Base-by-base conservation (phyloP, 1,284 basidiomycete species). In the Inonotus hispidus region DNA sequence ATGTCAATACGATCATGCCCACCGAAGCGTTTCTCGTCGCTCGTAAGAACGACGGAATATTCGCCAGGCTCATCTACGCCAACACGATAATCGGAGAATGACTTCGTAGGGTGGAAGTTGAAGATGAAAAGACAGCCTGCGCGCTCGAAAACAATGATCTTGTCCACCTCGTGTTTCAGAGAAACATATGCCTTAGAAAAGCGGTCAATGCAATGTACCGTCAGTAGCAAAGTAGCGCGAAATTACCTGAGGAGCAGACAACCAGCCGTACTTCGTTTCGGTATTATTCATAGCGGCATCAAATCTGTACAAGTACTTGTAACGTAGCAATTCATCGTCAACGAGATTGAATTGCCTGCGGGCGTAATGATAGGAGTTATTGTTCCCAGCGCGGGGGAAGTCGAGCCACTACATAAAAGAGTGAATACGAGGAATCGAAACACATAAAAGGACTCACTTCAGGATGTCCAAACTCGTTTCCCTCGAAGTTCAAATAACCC, bases 381-480 rank as follows among this genome's bases (percentile, higher is more conserved):
- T 82, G 71, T 99, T 99, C 14, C 96, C 96, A 67, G 87, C 92
- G 35, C 96, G 89, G 41, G 96, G 96, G 76, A 99, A 99, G 74
- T 98, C 96, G 69, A 99, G 92, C 96, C 96, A 99, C 88, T 94
- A 65, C 5, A 50, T 54, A 45, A 56, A 27, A 13, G 23, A n/a
- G 8, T 29, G 32, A 41, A 38, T 63, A 55, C 16, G 35, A 37
- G 56, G 38, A 16, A 13, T 21, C 14, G 25, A 32, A 29, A 25
- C 32, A 47, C 45, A 50, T 39, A 35, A 2, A 57, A 53, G 21
- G 25, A 69, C 78, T 53, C 66, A 88, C 93, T 77, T 98, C 95
- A 11, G 95, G 95, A 72, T 98, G 95, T 46, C 95, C 95, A 69
- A 98, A 98, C 72, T 98, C 95, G 69, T 99, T 99, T 32, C 96